Evolutionary conservation across 441 rosid genomes (phyloP), one percentile per base, ranked within the genome.

Genomic region (Gossypium schwendimanii): DNA sequence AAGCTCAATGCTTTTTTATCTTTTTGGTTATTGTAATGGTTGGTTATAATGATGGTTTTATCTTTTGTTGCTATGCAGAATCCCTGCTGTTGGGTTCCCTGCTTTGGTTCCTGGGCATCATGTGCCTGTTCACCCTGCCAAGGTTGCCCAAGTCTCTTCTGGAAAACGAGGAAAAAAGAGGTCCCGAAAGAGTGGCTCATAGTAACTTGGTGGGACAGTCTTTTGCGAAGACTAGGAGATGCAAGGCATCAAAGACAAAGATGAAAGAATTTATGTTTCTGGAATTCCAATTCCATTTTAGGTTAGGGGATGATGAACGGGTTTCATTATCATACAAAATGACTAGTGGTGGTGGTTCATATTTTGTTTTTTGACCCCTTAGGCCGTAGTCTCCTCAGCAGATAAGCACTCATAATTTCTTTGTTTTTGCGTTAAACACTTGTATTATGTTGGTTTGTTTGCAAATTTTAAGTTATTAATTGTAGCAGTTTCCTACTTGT

Each of bases 11-110:
- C 14, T 7, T 63, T 50, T 14, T 12, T 6, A 3, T 44, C 39
- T 8, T 36, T 14, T 20, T 52, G 12, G 47, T 72, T 26, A 17
- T 12, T 65, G 3, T n/a, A 21, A 24, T 9, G 2, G 41, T 26
- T 24, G 23, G 7, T 4, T 7, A 26, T 8, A n/a, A 21, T 14
- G 21, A 26, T 60, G 68, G 4, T 0, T 23, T 36, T 21, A 52
- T 76, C 23, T 24, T 14, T 58, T 62, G 39, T 33, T 33, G 39
- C 39, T 33, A 49, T 85, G 84, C 85, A 87, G 89, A 88, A 87
- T 85, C 93, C 87, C 94, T 89, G 94, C 90, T 84, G 94, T 82
- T 87, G 94, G 94, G 91, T 89, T 89, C 94, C 94, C 90, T 90
- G 95, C 85, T 86, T 82, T 90, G 95, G 91, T 84, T 85, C 85